Base-by-base conservation (phyloP, 331 rosid species). In the Ulmus americana region DNA sequence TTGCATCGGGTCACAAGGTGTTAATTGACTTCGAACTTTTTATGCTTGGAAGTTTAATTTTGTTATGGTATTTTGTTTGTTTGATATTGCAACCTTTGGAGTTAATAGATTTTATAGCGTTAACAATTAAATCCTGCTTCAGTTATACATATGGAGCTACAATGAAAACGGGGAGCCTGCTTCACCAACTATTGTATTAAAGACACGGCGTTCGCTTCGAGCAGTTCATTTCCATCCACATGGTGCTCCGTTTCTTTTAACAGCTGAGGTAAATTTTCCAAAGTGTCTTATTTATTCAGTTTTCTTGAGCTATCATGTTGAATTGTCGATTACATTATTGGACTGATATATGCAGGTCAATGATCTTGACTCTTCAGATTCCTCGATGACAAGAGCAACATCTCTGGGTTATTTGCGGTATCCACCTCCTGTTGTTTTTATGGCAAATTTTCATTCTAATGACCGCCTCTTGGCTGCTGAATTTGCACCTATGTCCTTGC, bases 151-250 rank as follows among this genome's bases (percentile, higher is more conserved):
- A 67, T 88, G 96, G 96, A 82, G 80, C 74, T 86, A 83, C 68
- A 80, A 77, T 74, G 73, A 76, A 78, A 80, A 64, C 28, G 82
- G 80, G 1, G 84, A 80, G 64, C 73, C 80, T 71, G 77, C 83
- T 12, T 73, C 90, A 42, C 94, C 94, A 38, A 52, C 46, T 63
- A 61, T 82, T 76, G 82, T 85, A 77, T 76, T 88, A 62, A 86
- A 80, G 80, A 83, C 96, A 20, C 76, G 74, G 74, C 96, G 90
- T 54, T 85, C 96, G 62, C 94, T 88, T 65, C 77, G 96, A 63
- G 96, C 96, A 9, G 96, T 88, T 78, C 94, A 88, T 75, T 88
- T 88, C 74, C 96, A 88, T 59, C 96, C 96, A 10, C 90, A 76
- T 78, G 90, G 77, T 0, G 86, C 90, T 0, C 94, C 96, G 41